Evolutionary conservation across 2,329 filamentous ascomycete genomes (phyloP).

Genomic region (Ceratocystis lukuohia): DNA sequence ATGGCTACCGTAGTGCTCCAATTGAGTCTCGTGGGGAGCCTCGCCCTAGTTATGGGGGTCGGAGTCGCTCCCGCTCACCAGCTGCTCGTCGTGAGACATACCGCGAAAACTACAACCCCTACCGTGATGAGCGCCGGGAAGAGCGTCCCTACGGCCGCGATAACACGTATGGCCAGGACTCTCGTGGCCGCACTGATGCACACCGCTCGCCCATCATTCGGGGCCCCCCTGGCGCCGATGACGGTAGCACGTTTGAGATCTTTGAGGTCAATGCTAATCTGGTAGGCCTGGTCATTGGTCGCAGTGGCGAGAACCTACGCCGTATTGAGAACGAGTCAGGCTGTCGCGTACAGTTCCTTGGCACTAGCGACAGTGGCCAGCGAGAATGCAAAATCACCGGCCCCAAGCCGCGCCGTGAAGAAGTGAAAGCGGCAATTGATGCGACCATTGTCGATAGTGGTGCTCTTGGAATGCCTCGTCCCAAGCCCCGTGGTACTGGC

Average conservation of each 20-base stretch:
- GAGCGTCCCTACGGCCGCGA: constrained; percentile 43
- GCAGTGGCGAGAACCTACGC: constrained; percentile 76
- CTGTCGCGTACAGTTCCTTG: constrained; percentile 78
- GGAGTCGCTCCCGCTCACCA: constrained; percentile 62
- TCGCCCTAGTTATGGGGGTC: constrained; percentile 27
- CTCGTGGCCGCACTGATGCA: constrained; percentile 45
- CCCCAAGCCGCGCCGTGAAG: constrained; percentile 53
- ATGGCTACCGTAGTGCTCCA: constrained; percentile 19
- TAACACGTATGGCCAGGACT: constrained; percentile 28
- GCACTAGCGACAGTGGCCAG: constrained; percentile 59
- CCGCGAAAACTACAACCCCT: constrained; percentile 67
- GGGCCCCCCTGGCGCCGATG: constrained; percentile 41
- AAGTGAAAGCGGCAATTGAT: constrained; percentile 72
- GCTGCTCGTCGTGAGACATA: constrained; percentile 52
- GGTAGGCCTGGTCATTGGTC: constrained; percentile 80
- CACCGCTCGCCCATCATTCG: constrained; percentile 56
- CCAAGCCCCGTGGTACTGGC: constrained; percentile 6
- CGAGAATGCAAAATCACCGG: constrained; percentile 81
- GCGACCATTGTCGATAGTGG: constrained; percentile 36
- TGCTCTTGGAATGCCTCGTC: constrained; percentile 36
- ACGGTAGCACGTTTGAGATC: constrained; percentile 53
- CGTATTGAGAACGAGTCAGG: constrained; percentile 72
- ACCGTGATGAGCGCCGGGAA: constrained; percentile 70
- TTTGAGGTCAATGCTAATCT: constrained; percentile 78
- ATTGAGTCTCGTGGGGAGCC: constrained; percentile 31